Conservation (phyloP, 805 yeast genomes). For the Yamadazyma laniorum region DNA sequence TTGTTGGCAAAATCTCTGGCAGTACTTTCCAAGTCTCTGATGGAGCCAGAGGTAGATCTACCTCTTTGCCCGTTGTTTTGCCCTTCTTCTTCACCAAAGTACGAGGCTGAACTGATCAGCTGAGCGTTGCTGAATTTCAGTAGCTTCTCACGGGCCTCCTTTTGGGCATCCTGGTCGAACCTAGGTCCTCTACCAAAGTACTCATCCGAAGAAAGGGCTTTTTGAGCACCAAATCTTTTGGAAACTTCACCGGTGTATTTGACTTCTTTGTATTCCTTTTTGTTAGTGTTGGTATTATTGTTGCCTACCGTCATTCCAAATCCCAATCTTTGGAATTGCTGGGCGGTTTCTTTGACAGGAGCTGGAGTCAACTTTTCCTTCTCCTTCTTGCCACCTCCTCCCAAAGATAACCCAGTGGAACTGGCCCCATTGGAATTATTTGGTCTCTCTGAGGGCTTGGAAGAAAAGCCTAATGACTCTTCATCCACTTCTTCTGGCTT, state of each 20-base stretch:
- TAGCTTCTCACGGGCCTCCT: conserved; percentile 79
- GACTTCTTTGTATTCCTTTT: conserved; percentile 50
- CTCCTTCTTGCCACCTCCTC: conserved; percentile 5
- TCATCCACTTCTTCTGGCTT: conserved; percentile 29
- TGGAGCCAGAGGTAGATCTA: conserved; percentile 23
- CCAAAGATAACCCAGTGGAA: conserved; percentile 2
- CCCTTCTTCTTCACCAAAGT: conserved; percentile 76
- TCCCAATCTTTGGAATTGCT: conserved; percentile 77
- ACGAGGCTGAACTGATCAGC: conserved; percentile 86
- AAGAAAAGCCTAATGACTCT: neutral
- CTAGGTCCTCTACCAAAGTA: conserved; percentile 81
- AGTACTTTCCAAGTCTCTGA: conserved; percentile 51
- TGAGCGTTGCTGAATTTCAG: conserved; percentile 83
- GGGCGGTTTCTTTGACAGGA: conserved; percentile 52
- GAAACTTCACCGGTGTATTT: conserved; percentile 74
- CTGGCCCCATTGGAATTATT: neutral
- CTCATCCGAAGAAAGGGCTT: conserved; percentile 95
- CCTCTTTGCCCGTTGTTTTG: conserved; percentile 10
- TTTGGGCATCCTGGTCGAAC: conserved; percentile 72
- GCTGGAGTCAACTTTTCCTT: conserved; percentile 17
- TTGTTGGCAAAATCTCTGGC: conserved; percentile 66
- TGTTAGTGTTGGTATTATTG: conserved; percentile 37
- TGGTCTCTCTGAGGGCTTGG: neutral
- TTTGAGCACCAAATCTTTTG: conserved; percentile 79
- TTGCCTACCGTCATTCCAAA: conserved; percentile 81